Evolutionary conservation across 495 filamentous ascomycete species (phyloP).

Genomic region (Letharia columbiana): DNA sequence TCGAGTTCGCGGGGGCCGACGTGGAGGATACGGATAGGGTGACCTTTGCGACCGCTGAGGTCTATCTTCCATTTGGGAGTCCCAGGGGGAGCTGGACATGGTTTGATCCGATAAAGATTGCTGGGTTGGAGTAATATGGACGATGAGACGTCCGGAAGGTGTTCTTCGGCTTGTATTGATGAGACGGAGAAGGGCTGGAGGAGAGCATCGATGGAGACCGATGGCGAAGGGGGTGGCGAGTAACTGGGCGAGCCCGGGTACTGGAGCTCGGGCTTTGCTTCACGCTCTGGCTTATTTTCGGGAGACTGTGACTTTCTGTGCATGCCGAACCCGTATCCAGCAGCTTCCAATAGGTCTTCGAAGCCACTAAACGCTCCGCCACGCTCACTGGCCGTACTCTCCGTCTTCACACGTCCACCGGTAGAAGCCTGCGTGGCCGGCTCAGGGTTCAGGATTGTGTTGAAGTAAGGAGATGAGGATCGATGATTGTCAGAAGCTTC

Average conservation of each 20-base stretch:
- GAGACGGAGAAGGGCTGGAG: neutral
- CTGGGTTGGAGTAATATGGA: neutral
- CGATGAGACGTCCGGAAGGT: neutral
- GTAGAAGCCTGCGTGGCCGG: neutral
- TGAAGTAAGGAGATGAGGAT: neutral
- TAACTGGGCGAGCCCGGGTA: neutral
- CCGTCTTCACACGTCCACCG: neutral
- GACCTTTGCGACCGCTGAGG: slow-evolving; percentile 1
- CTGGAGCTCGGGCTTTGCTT: neutral
- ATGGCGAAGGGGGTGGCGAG: neutral
- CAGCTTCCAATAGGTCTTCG: neutral
- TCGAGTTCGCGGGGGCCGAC: neutral
- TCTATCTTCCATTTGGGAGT: neutral
- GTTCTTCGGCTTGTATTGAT: neutral
- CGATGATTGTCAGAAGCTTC: neutral
- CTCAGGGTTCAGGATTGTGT: neutral
- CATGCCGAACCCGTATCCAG: neutral
- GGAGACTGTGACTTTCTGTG: neutral
- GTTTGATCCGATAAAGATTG: neutral
- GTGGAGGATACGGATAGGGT: neutral
- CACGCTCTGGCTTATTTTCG: neutral
- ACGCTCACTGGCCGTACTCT: neutral
- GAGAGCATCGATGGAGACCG: neutral
- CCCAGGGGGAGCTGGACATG: neutral
- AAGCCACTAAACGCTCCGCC: neutral